Percentiles rank a stretch among this genome's conserved stretches.
Conservation (phyloP, 139 green algal genomes). For the Tetraselmis chui region DNA sequence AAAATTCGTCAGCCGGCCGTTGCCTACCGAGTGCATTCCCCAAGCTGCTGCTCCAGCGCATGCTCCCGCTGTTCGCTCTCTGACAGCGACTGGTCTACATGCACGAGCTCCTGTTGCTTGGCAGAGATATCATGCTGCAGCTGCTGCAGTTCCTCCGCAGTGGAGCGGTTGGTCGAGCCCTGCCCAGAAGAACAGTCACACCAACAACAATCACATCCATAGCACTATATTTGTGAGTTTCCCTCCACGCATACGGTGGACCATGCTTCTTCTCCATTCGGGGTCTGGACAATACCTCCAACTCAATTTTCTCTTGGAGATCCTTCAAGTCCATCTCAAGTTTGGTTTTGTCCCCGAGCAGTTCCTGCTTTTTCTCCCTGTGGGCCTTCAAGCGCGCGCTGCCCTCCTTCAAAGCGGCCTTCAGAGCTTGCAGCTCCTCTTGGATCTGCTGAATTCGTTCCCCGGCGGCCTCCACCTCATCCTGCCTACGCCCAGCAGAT, state of each 20-base stretch:
- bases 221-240: too few relatives aligned
- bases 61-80: slow-evolving; percentile 7
- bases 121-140: slow-evolving; percentile 8
- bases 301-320: slow-evolving; percentile 33
- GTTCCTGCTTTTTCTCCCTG: slow-evolving; percentile 26
- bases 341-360: slow-evolving; percentile 35
- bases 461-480: slow-evolving; percentile 11
- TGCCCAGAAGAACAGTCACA: too few relatives aligned
- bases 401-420: background rate
- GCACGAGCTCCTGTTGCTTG: slow-evolving; percentile 11
- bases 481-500: background rate
- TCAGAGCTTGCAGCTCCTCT: slow-evolving; percentile 17
- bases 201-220: too few relatives aligned
- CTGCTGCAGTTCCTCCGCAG: slow-evolving; percentile 7
- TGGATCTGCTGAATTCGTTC: slow-evolving; percentile 1
- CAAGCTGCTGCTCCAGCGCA: background rate
- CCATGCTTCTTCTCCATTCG: background rate
- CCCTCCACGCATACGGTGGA: too few relatives aligned
- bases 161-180: background rate
- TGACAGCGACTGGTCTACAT: slow-evolving; percentile 8
- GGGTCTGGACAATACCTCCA: background rate
- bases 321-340: slow-evolving; percentile 70
- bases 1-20: too few relatives aligned
- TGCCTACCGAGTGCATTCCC: background rate
- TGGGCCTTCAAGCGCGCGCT: background rate